phyloP scores from a whole-genome alignment of 805 yeast species.

The Hagleromyces aurorensis region DNA sequence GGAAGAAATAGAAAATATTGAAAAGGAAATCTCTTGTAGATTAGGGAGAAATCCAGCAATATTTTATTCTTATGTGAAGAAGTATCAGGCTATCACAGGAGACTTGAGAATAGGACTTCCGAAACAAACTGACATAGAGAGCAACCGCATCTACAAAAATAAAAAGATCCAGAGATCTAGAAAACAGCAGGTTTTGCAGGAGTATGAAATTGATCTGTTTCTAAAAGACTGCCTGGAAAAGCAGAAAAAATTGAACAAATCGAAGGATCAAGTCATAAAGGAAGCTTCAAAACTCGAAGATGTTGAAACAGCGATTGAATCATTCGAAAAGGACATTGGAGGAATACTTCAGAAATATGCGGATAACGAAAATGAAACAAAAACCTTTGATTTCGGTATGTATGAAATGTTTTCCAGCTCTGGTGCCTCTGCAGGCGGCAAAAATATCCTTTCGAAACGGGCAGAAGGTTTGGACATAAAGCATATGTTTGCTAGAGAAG shows the following conservation, averaged over 20 bases:
- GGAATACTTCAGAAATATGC: constrained; percentile 6
- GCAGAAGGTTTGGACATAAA: constrained; percentile 44
- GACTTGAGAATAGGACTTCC: constrained; percentile 1
- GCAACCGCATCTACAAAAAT: constrained; percentile 26
- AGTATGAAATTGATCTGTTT: constrained; percentile 57
- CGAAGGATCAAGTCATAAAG: constrained; percentile 23
- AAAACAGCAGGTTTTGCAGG: constrained; percentile 49
- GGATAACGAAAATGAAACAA: constrained; percentile 22
- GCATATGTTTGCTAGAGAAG: constrained; percentile 47
- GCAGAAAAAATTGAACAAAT: constrained; percentile 16
- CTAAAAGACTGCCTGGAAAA: constrained; percentile 38
- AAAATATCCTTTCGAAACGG: constrained; percentile 39
- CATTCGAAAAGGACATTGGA: constrained; percentile 16
- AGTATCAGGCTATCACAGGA: constrained; percentile 4
- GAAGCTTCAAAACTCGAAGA: constrained; percentile 26
- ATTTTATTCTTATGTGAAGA: constrained; percentile 29
- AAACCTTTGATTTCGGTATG: constrained; percentile 7
- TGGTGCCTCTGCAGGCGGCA: constrained; percentile 7
- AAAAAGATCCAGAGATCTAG: constrained; percentile 36
- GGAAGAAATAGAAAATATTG: constrained; percentile 69
- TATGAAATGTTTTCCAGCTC: constrained; percentile 25
- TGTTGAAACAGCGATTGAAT: constrained; percentile 24
- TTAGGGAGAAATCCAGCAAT: constrained; percentile 54
- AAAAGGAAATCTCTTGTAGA: constrained; percentile 55
- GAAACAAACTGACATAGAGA: constrained; percentile 1